phyloP scores from a whole-genome alignment of 768 basidiomycete genomes.

The Collybia nuda region DNA sequence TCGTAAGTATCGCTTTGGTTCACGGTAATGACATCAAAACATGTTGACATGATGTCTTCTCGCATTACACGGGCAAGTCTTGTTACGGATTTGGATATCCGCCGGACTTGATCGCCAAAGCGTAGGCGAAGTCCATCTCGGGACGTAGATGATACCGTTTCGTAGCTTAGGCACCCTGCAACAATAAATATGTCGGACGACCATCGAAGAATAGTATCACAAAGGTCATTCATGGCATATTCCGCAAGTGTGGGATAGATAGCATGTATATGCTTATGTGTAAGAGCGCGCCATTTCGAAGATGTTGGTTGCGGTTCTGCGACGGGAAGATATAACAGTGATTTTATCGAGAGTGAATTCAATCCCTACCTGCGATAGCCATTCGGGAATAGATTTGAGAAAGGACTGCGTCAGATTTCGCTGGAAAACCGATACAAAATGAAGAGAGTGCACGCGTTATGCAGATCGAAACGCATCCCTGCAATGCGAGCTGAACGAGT shows the following conservation, averaged over 20 bases:
- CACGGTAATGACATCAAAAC: conserved; percentile 67
- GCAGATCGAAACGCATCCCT: conserved; percentile 68
- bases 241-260: conserved; percentile 68
- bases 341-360: not conserved
- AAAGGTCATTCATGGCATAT: conserved; percentile 67
- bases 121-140: conserved; percentile 35
- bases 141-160: conserved; percentile 32
- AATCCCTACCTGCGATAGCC: conserved; percentile 47
- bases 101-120: conserved; percentile 60
- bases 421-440: conserved; percentile 75
- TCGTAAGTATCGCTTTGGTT: conserved; percentile 55
- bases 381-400: conserved; percentile 62
- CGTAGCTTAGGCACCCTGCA: conserved; percentile 54
- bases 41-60: conserved; percentile 78
- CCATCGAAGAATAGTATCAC: conserved; percentile 75
- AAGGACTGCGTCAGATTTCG: conserved; percentile 66
- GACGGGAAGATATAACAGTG: conserved; percentile 5
- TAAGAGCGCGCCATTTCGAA: conserved; percentile 74
- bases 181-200: conserved; percentile 65
- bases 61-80: conserved; percentile 61
- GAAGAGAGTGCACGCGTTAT: conserved; percentile 65
- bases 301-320: conserved; percentile 77
- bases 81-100: conserved; percentile 64
- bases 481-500: conserved; percentile 73
- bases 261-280: conserved; percentile 66